Conservation (phyloP, 2,329 filamentous ascomycete genomes). For the Cadophora luteo-olivacea region DNA sequence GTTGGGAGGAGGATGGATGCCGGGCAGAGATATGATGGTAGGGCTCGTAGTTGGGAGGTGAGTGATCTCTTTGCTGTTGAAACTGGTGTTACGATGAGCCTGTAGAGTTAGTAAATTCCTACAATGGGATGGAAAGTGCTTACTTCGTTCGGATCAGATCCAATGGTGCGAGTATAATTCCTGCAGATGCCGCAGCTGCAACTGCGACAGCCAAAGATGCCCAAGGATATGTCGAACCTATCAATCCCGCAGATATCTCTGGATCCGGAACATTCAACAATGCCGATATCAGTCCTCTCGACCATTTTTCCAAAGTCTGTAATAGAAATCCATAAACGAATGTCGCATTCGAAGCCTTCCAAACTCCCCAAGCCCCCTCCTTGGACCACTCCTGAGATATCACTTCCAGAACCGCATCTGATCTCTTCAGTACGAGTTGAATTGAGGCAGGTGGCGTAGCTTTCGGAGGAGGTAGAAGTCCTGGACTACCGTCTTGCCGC, state of each 20-base stretch:
- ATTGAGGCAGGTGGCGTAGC: conserved; percentile 52
- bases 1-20: conserved; percentile 80
- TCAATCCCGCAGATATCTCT: conserved; percentile 59
- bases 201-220: conserved; percentile 78
- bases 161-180: conserved; percentile 82
- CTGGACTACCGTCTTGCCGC: conserved; percentile 36
- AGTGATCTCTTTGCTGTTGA: conserved; percentile 79
- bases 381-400: conserved; percentile 88
- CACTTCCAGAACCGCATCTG: conserved; percentile 85
- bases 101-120: conserved; percentile 47
- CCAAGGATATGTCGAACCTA: conserved; percentile 84
- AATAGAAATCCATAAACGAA: conserved; percentile 90
- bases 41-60: conserved; percentile 70
- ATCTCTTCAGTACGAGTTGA: conserved; percentile 72
- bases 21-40: conserved; percentile 80
- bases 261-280: conserved; percentile 89
- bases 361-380: conserved; percentile 89
- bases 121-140: conserved; percentile 5
- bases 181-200: conserved; percentile 71
- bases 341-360: conserved; percentile 91
- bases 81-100: conserved; percentile 84
- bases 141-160: conserved; percentile 84
- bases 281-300: conserved; percentile 87
- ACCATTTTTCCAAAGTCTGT: conserved; percentile 90
- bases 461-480: conserved; percentile 42